Evolutionary conservation across 176 grass and related monocot genomes (phyloP).

Genomic region (Panicum miliaceum): DNA sequence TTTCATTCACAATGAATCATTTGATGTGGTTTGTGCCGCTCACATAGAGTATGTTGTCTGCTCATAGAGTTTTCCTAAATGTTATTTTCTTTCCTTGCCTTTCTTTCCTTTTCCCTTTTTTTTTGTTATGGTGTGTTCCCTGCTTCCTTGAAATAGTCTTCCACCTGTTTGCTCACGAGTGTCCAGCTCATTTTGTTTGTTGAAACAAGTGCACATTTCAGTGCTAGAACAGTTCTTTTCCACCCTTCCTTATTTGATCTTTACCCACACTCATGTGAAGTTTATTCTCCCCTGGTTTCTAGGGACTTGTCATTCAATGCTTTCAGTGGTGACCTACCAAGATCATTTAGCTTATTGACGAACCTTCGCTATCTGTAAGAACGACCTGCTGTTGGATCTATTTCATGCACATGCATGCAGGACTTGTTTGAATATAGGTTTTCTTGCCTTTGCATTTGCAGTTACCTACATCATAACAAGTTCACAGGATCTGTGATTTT

Average conservation of each 20-base stretch:
- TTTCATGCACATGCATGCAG: constrained; percentile 35
- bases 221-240: constrained; percentile 29
- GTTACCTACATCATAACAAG: constrained; percentile 81
- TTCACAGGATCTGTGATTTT: constrained; percentile 86
- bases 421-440: constrained; percentile 34
- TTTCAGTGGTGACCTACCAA: constrained; percentile 74
- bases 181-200: constrained; percentile 14
- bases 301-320: constrained; percentile 91
- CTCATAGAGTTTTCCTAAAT: constrained; percentile 20
- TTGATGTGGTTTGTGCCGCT: not conserved
- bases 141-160: constrained; percentile 11
- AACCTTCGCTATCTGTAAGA: constrained; percentile 84
- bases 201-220: constrained; percentile 31
- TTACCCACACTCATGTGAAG: not conserved
- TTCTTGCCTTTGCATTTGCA: constrained; percentile 51
- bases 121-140: constrained; percentile 16
- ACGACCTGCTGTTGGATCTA: constrained; percentile 8
- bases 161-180: not conserved
- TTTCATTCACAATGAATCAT: constrained; percentile 22
- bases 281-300: constrained; percentile 16
- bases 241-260: not conserved
- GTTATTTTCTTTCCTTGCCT: constrained; percentile 2
- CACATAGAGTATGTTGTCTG: constrained; percentile 12
- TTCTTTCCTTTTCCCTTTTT: not conserved
- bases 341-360: constrained; percentile 72